A percentile compares a stretch with the other conserved stretches of the same genome.
phyloP scores from a whole-genome alignment of 495 filamentous ascomycete species.

The Tuber borchii region DNA sequence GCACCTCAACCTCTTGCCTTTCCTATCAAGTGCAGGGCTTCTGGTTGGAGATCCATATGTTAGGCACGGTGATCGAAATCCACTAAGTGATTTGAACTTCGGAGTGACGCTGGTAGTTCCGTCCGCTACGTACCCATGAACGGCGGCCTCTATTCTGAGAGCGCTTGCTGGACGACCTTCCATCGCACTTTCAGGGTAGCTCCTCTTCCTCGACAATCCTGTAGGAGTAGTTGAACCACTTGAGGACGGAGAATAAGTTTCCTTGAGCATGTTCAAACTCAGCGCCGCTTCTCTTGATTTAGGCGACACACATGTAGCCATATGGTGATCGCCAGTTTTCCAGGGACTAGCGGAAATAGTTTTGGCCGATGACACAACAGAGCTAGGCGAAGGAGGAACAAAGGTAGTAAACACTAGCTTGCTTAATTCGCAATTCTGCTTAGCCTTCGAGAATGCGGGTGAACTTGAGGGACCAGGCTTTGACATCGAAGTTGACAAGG shows the following conservation, averaged over 20 bases:
- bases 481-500: constrained; percentile 30
- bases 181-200: constrained; percentile 32
- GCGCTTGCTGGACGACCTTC: constrained; percentile 17
- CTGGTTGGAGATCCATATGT: constrained; percentile 19
- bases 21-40: constrained; percentile 24
- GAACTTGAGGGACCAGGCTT: constrained; percentile 19
- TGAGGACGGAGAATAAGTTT: constrained; percentile 31
- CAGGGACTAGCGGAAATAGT: not conserved
- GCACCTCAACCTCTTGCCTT: constrained; percentile 29
- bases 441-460: constrained; percentile 25
- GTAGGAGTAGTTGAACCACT: constrained; percentile 36
- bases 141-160: constrained; percentile 25
- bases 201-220: constrained; percentile 30
- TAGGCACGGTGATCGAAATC: constrained; percentile 8
- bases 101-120: constrained; percentile 34
- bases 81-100: constrained; percentile 29
- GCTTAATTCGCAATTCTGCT: constrained; percentile 25
- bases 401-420: constrained; percentile 16
- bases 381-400: constrained; percentile 15
- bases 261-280: constrained; percentile 37
- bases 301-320: constrained; percentile 29
- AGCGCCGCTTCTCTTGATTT: constrained; percentile 37
- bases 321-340: constrained; percentile 12
- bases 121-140: constrained; percentile 18
- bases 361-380: constrained; percentile 9